Conservation (phyloP, 108 stramenopile genomes). For the Skeletonema costatum region DNA sequence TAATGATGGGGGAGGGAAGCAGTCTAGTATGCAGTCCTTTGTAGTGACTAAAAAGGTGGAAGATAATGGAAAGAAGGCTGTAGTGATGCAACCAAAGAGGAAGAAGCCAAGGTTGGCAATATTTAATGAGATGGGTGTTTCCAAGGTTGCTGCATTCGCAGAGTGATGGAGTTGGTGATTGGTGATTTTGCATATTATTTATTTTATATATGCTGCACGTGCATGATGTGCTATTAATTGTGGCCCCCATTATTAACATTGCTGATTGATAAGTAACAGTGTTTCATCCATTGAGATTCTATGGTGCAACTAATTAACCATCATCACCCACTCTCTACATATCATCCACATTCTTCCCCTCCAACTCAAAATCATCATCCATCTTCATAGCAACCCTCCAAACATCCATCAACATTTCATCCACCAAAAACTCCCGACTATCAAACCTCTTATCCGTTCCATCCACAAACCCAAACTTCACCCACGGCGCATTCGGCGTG, state of each 20-base stretch:
- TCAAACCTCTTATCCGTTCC: slow-evolving; percentile 65
- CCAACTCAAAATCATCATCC: slow-evolving; percentile 62
- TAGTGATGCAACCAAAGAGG: slow-evolving; percentile 3
- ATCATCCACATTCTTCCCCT: slow-evolving; percentile 68
- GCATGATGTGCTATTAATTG: background rate
- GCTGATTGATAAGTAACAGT: too few species aligned
- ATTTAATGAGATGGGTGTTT: slow-evolving; percentile 38
- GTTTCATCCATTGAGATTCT: too few species aligned
- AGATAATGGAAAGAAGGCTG: background rate
- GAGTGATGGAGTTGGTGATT: background rate
- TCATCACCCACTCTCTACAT: background rate
- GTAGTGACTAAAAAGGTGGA: slow-evolving; percentile 27
- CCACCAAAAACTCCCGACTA: slow-evolving; percentile 49
- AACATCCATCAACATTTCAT: slow-evolving; percentile 72
- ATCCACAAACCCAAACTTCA: slow-evolving; percentile 70
- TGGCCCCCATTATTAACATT: background rate
- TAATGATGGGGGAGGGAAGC: slow-evolving; percentile 48
- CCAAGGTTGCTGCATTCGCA: slow-evolving; percentile 27
- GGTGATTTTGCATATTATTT: background rate
- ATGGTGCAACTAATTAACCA: background rate
- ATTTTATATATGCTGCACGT: background rate
- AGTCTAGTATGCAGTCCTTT: slow-evolving; percentile 41
- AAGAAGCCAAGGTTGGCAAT: slow-evolving; percentile 42
- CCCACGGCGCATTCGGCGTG: slow-evolving; percentile 56
- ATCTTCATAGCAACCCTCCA: slow-evolving; percentile 64